These are phyloP conservation scores for Populus hybrid DNA, from an alignment of 441 rosid species.

Conservation along the genomic window DNA sequence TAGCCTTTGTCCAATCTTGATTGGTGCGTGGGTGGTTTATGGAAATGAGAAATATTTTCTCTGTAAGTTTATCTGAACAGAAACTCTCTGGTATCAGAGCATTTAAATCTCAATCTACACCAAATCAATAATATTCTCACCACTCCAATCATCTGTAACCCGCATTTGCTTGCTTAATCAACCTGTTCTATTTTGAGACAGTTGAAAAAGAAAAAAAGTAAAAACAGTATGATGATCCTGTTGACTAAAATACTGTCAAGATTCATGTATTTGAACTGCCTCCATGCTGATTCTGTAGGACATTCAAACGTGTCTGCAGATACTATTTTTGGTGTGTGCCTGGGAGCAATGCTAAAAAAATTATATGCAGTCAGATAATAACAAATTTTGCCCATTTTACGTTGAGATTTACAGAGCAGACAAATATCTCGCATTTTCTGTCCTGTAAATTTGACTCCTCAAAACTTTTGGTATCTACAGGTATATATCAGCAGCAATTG, in stretches of 20 bases:
- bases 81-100: not conserved
- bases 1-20: not conserved
- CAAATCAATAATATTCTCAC: not conserved
- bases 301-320: not conserved
- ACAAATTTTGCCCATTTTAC: not conserved
- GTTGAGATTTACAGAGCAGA: not conserved
- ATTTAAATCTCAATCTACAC: not conserved
- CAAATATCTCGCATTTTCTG: not conserved
- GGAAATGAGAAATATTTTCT: not conserved
- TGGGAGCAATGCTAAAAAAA: not conserved
- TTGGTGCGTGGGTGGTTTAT: not conserved
- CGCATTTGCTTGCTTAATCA: not conserved
- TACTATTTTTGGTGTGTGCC: not conserved
- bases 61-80: not conserved
- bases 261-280: no score
- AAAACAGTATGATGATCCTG: no score
- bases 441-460: not conserved
- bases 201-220: no score
- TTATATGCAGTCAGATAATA: not conserved
- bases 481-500: slow-evolving; percentile 44
- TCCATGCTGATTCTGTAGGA: no score
- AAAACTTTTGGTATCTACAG: slow-evolving; percentile 25
- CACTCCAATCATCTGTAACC: not conserved
- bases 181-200: not conserved
- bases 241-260: no score